Evolutionary conservation across 768 basidiomycete genomes (phyloP), one percentile per base, ranked within the genome.

Genomic region (Stropharia rugosoannulata): DNA sequence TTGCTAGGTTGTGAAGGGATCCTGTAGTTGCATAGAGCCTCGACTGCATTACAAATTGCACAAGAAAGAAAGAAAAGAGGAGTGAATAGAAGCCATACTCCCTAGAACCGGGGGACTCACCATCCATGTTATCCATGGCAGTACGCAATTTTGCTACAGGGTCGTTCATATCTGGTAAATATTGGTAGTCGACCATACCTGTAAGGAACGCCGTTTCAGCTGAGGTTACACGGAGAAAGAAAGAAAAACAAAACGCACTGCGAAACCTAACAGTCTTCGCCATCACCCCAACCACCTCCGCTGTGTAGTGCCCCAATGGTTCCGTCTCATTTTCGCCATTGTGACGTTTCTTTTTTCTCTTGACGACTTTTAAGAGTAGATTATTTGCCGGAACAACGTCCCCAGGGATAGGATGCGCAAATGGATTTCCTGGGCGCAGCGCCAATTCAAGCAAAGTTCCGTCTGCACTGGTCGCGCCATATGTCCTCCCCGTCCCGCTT

Each of bases 101-200:
- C 9, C 29, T 32, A 8, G 11, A 27, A 13, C 11, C 22, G 7
- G 12, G 32, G 9, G 8, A n/a, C 81, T 51, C 65, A 96, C 96
- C 89, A 61, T 98, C 89, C 80, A 97, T 85, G 5, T 75, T 75
- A 46, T 85, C 81, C 84, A 98, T 87, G 0, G 92, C 82, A 11
- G 77, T 62, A 4, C 91, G 85, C 51, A 98, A 71, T 55, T 83
- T 75, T 2, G 85, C 70, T 3, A 93, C 73, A 2, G 88, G 85
- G 64, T 96, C 93, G 12, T 82, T 69, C 67, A 78, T 73, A 54
- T 89, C 78, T 1, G 93, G 93, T 57, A 86, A 81, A 70, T 86
- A 97, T 70, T 97, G 95, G 67, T 85, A 97, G 69, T 98, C 96
- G 38, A 87, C 91, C 90, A 98, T 93, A 55, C 86, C 96, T 98